A percentile compares a stretch with the other conserved stretches of the same genome.
Conservation (phyloP, 495 filamentous ascomycete genomes). For the Aspergillus panamensis region DNA sequence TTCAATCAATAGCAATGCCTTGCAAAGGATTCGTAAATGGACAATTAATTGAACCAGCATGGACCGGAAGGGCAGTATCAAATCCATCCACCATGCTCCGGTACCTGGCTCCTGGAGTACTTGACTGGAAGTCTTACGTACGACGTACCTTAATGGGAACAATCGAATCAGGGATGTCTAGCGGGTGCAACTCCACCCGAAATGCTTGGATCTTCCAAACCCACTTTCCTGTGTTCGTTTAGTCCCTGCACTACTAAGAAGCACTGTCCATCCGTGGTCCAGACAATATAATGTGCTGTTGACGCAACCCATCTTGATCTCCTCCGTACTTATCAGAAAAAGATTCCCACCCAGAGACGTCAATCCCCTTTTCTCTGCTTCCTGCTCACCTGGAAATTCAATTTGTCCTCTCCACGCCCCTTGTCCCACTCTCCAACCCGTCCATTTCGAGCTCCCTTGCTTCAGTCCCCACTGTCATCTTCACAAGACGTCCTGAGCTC, state of each 20-base stretch:
- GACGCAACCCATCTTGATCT: conserved; percentile 15
- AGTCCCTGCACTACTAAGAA: background rate
- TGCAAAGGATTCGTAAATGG: too few species aligned
- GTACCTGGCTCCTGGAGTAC: too few species aligned
- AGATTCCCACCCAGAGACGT: background rate
- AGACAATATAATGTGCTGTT: conserved; percentile 11
- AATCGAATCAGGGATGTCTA: background rate
- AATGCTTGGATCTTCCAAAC: background rate
- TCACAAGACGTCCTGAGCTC: background rate
- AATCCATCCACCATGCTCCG: too few species aligned
- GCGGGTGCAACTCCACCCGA: background rate
- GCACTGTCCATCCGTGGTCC: conserved; percentile 12
- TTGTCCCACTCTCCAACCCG: background rate
- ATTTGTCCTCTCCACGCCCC: background rate
- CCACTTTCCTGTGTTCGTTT: background rate
- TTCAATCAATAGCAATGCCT: too few species aligned
- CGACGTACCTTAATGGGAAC: too few species aligned
- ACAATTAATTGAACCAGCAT: too few species aligned
- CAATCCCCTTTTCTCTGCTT: background rate
- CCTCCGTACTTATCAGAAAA: background rate
- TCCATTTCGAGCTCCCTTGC: background rate
- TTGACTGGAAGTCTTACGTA: too few species aligned
- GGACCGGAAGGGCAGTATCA: too few species aligned
- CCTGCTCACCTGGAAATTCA: background rate
- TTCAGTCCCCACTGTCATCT: background rate